A percentile compares a stretch with the other conserved stretches of the same genome.
Evolutionary conservation across 140 eudicot genomes (phyloP).

Genomic region (Flaveria floridana): DNA sequence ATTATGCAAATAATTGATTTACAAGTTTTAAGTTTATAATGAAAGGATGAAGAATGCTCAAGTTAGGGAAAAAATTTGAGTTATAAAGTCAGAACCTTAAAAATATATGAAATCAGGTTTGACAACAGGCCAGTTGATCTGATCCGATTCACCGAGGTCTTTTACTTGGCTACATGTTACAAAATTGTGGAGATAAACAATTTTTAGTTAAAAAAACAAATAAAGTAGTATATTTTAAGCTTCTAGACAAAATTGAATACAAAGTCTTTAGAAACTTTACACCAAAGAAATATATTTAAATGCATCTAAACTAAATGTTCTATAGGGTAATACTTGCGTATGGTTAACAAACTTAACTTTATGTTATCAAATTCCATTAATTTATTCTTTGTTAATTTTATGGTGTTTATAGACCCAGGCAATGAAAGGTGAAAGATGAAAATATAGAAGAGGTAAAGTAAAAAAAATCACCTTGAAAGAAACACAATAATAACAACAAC

Average conservation of each 20-base stretch:
- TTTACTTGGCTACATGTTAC: too few relatives aligned
- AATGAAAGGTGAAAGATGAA: neutral
- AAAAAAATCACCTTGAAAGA: neutral
- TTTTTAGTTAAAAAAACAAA: neutral
- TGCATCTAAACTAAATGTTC: neutral
- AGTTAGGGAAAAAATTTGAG: too few relatives aligned
- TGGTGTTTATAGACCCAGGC: neutral
- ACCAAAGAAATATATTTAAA: neutral
- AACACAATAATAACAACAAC: slow-evolving; percentile 16
- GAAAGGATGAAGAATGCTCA: too few relatives aligned
- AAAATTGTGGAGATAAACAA: too few relatives aligned
- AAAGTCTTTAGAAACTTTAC: neutral
- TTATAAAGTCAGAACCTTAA: too few relatives aligned
- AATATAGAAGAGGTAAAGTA: neutral
- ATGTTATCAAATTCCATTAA: neutral
- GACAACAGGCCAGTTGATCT: too few relatives aligned
- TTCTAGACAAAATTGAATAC: neutral
- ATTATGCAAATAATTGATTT: too few relatives aligned
- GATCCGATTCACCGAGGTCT: too few relatives aligned
- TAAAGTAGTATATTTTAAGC: neutral
- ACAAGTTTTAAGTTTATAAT: too few relatives aligned
- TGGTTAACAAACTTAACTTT: neutral
- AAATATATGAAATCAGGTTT: too few relatives aligned
- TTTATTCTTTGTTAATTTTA: neutral
- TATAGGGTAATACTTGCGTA: neutral